A percentile compares a stretch with the other conserved stretches of the same genome.
Conservation (phyloP, 176 grass and related monocot species). For the Carex pumila region DNA sequence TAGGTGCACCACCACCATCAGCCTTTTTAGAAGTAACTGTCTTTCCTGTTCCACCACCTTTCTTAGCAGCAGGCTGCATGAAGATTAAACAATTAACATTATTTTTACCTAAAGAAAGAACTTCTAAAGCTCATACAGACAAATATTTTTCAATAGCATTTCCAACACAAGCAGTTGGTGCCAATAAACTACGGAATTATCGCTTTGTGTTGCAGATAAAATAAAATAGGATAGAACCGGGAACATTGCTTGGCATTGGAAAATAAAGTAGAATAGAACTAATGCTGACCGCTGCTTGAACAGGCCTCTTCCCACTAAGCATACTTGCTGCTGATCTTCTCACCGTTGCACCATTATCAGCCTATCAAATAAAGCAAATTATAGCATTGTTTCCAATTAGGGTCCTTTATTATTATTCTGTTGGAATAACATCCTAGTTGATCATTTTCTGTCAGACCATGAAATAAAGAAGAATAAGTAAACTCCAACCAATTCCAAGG, state of each 20-base stretch:
- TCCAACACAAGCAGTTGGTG: background rate
- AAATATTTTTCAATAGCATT: background rate
- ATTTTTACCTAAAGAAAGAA: background rate
- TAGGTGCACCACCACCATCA: slow-evolving; percentile 55
- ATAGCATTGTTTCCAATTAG: background rate
- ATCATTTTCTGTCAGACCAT: background rate
- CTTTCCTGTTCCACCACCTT: slow-evolving; percentile 55
- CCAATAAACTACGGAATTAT: background rate
- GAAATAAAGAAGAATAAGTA: background rate
- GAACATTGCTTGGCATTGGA: slow-evolving; percentile 6
- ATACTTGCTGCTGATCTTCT: slow-evolving; percentile 97
- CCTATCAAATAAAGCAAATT: slow-evolving; percentile 32
- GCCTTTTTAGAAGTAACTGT: slow-evolving; percentile 51
- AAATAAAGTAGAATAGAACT: slow-evolving; percentile 13
- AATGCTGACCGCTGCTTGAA: slow-evolving; percentile 43
- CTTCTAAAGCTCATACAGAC: background rate
- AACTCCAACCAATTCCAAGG: background rate
- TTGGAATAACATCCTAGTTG: background rate
- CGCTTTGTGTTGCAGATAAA: background rate
- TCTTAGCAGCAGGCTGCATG: slow-evolving; percentile 55
- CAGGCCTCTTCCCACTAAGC: slow-evolving; percentile 86
- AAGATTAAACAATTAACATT: slow-evolving; percentile 11
- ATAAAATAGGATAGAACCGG: background rate
- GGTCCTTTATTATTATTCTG: background rate
- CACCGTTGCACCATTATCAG: slow-evolving; percentile 49